Percentiles rank a stretch among this genome's conserved stretches.
Evolutionary conservation across 2,329 filamentous ascomycete species (phyloP).

Genomic region (Paramyrothecium roridum): DNA sequence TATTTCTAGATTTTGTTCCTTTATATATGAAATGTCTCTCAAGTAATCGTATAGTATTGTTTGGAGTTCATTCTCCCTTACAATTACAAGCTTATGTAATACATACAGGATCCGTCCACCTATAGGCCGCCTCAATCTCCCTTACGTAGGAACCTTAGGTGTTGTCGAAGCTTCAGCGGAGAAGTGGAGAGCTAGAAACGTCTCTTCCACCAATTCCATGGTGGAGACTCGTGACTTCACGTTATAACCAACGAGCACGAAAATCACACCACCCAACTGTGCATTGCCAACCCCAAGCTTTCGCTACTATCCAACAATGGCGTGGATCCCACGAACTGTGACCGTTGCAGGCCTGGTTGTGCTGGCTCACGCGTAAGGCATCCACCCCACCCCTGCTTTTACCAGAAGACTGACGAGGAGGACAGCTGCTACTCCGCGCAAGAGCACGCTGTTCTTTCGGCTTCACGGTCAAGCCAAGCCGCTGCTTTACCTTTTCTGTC

Average conservation of each 20-base stretch:
- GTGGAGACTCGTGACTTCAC: too few relatives aligned
- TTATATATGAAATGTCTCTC: too few relatives aligned
- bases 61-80: too few relatives aligned
- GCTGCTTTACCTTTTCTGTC: conserved; percentile 37
- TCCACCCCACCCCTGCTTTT: background rate
- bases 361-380: conserved; percentile 78
- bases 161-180: too few relatives aligned
- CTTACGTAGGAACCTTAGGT: too few relatives aligned
- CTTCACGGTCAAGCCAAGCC: conserved; percentile 42
- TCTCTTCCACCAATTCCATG: too few relatives aligned
- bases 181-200: too few relatives aligned
- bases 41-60: too few relatives aligned
- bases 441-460: conserved; percentile 77
- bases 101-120: too few relatives aligned
- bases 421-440: conserved; percentile 91
- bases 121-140: too few relatives aligned
- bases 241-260: background rate
- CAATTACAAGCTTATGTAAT: too few relatives aligned
- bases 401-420: background rate
- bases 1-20: too few relatives aligned
- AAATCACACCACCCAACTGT: background rate
- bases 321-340: conserved; percentile 66
- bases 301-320: conserved; percentile 48
- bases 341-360: conserved; percentile 75
- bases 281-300: background rate